Evolutionary conservation across 1,284 basidiomycete genomes (phyloP), one percentile per base, ranked within the genome.

Genomic region (Singerocomus inundabilis): DNA sequence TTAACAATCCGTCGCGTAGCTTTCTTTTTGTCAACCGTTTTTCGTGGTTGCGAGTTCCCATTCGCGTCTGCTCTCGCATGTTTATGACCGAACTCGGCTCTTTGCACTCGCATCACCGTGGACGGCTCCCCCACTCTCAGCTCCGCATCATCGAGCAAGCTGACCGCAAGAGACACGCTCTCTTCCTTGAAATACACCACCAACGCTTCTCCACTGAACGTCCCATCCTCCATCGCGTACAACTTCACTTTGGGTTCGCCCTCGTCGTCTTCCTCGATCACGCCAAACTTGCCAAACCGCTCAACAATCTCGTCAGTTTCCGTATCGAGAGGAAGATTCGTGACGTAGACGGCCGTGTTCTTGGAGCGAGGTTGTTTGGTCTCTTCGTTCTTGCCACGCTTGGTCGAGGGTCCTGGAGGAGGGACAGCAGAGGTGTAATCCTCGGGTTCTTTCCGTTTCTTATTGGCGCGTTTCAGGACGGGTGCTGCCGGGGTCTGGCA

Each of bases 101-200:
- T 82, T 53, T 82, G 74, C 15, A 99, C 93, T 41, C 70, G 78
- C 87, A 99, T 98, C 49, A 83, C 76, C 61, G 79, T 85, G 49
- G 64, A 79, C 44, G 78, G 68, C 53, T 91, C 85, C 3, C 93
- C 93, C n/a, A 95, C 66, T 48, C 94, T 77, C 52, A 99, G 72
- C 67, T 95, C 93, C 1, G 91, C 93, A 54, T 98, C 96, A 67
- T 98, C 95, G 51, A 99, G 75, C 54, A 99, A 77, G 54, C 79
- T 88, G 48, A 93, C 71, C 3, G 95, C 96, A 46, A 99, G 76
- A 11, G 78, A 73, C 15, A 99, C 97, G 28, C 91, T 94, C 55
- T 95, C 96, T 64, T 96, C 93, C 69, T 98, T 98, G 77, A 98
- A 97, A 70, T 92, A 99, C 40, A 98, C 93, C 50, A 99, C 86